Base-by-base conservation (phyloP, 768 basidiomycete genomes). In the Naematelia encephala region DNA sequence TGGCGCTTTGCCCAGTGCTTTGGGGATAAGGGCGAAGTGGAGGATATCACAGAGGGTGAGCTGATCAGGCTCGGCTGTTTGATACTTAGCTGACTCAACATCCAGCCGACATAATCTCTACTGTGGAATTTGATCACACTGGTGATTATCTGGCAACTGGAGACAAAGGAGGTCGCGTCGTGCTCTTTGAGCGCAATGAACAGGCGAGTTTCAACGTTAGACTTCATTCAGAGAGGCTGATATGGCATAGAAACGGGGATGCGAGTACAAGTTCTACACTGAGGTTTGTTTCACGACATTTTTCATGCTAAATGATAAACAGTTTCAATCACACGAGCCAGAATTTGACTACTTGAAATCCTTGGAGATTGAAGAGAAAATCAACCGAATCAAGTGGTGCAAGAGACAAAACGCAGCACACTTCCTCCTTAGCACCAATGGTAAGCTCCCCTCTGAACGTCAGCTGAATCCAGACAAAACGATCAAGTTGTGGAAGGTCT, bases 361-460 rank as follows among this genome's bases (percentile, higher is more conserved):
- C 22, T 82, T 99, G 68, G 96, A 99, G 84, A 99, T 99, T 79
- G 96, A 99, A 80, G 96, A 99, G 84, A 99, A 99, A 87, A 99
- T 99, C 83, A 99, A 99, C 83, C 90, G 96, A 85, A 99, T 99
- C 85, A 91, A 92, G 78, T 99, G 96, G 96, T 97, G 93, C 83
- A 92, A 87, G 82, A 85, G 96, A 65, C 92, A 96, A 80, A 98
- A 98, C 77, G 83, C 89, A 47, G 93, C 96, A 46, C 96, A 99
- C 79, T 98, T 99, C 79, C 80, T 99, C 57, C 79, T 99, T 52
- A 94, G 92, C 59, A 98, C 96, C 27, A 99, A 99, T 72, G 96
- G 96, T 94, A 61, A 60, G 83, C 78, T 21, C 44, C 47, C n/a
- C 13, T 28, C 16, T 4, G 12, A 12, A 39, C 46, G 22, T 34